These are phyloP conservation scores for Carex arenaria DNA, from an alignment of 202 grass and related monocot genomes.

Conservation along the genomic window DNA sequence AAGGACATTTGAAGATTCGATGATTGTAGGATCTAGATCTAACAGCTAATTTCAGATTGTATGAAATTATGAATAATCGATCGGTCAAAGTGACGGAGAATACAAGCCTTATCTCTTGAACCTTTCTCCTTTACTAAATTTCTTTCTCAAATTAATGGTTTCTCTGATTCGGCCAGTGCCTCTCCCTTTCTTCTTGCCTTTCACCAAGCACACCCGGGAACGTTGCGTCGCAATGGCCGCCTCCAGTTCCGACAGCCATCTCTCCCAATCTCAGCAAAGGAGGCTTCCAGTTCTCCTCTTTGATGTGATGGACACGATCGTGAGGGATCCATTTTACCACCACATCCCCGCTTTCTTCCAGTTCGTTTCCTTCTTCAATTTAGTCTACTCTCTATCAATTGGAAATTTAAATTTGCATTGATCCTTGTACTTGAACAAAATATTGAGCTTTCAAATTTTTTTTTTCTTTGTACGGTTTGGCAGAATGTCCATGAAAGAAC, in stretches of 20 bases:
- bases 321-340: slow-evolving; percentile 89
- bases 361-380: slow-evolving; percentile 28
- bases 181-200: slow-evolving; percentile 27
- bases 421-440: not conserved
- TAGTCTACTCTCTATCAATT: not conserved
- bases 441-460: not conserved
- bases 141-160: slow-evolving; percentile 6
- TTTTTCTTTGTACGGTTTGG: slow-evolving; percentile 12
- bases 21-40: too few relatives aligned
- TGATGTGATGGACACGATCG: slow-evolving; percentile 93
- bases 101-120: too few relatives aligned
- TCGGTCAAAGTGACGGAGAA: too few relatives aligned
- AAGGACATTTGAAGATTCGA: too few relatives aligned
- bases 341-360: slow-evolving; percentile 82
- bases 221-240: slow-evolving; percentile 16
- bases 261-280: slow-evolving; percentile 15
- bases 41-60: too few relatives aligned
- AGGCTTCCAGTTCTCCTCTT: slow-evolving; percentile 82
- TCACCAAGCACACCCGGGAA: slow-evolving; percentile 18
- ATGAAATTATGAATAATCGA: too few relatives aligned
- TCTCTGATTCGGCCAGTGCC: slow-evolving; percentile 14
- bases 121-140: not conserved
- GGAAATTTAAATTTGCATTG: slow-evolving; percentile 17
- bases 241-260: slow-evolving; percentile 23
- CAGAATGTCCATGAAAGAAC: slow-evolving; percentile 97